phyloP scores from a whole-genome alignment of 2,329 filamentous ascomycete species.

The Boeremia exigua region DNA sequence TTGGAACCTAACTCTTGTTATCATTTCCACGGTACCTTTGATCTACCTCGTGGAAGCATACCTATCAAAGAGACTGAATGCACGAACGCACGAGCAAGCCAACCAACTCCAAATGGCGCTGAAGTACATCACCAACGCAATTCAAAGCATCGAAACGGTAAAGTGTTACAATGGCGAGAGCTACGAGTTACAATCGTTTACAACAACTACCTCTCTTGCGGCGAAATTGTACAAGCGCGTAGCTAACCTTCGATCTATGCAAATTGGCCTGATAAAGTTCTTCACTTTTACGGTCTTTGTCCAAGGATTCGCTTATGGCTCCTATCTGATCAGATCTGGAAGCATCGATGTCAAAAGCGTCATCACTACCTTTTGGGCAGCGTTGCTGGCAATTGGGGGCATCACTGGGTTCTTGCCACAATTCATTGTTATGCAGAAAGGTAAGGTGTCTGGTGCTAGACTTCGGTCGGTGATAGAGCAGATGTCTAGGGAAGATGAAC shows the following conservation, averaged over 20 bases:
- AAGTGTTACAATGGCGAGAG: slow-evolving; percentile 83
- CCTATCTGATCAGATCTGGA: slow-evolving; percentile 68
- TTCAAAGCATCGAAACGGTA: slow-evolving; percentile 80
- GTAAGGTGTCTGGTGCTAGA: slow-evolving; percentile 72
- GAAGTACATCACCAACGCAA: slow-evolving; percentile 72
- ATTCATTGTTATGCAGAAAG: slow-evolving; percentile 78
- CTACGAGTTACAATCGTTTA: slow-evolving; percentile 72
- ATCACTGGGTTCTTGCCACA: slow-evolving; percentile 78
- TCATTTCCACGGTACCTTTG: slow-evolving; percentile 74
- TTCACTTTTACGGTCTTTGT: slow-evolving; percentile 82
- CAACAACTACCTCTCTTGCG: slow-evolving; percentile 61
- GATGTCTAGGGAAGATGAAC: slow-evolving; percentile 35
- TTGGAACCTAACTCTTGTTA: slow-evolving; percentile 83
- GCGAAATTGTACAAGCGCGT: slow-evolving; percentile 70
- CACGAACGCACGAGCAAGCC: slow-evolving; percentile 73
- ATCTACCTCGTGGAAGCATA: slow-evolving; percentile 66
- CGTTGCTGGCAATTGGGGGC: slow-evolving; percentile 76
- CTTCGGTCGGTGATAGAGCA: slow-evolving; percentile 58
- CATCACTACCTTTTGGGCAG: slow-evolving; percentile 84
- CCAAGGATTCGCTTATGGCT: slow-evolving; percentile 88
- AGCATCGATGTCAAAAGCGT: slow-evolving; percentile 68
- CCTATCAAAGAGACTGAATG: slow-evolving; percentile 66
- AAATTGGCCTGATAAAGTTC: slow-evolving; percentile 75
- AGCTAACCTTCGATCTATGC: slow-evolving; percentile 70
- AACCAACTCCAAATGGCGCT: slow-evolving; percentile 71